Base-by-base conservation (phyloP, 108 stramenopile genomes). In the Schizochytrium sp. region DNA sequence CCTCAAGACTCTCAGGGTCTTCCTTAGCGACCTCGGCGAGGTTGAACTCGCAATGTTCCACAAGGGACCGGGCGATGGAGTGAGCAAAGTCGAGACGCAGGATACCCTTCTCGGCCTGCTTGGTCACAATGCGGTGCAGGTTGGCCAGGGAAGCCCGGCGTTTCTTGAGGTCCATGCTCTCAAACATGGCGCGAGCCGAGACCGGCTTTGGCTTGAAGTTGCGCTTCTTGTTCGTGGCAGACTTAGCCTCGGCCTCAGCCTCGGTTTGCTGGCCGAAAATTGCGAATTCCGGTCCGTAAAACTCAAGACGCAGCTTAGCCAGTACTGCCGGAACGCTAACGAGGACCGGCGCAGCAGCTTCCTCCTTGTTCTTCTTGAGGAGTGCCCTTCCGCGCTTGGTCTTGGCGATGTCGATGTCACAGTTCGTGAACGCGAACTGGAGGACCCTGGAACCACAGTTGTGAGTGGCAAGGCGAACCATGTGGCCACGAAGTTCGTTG, bases 401-500 rank as follows among this genome's bases (percentile, higher is more conserved):
- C 76, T 83, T 83, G 47, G 76, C 76, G 15, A 28, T 38, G 15
- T 83, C 76, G 45, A 83, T 53, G 28, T 83, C 55, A 2, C 76
- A 83, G 3, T 83, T 47, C 76, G 76, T 19, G 40, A 83, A 83
- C 2, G 76, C 76, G 55, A 83, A 83, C 28, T 83, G 50, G 1
- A 83, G 50, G 10, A 83, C 76, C 50, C 50, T n/a, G 15, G 76
- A 83, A 38, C 50, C 76, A 40, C 50, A 83, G 76, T 83, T 83
- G 53, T 83, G 76, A n/a, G 76, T 55, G 5, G 76, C 76, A 17
- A 83, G 76, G 5, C 53, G 47, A n/a, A n/a, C 10, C 76, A 83
- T 83, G 76, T 83, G 76, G 47, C 50, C 53, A 5, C 76, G 47
- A 8, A 83, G 53, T 53, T 83, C 76, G 76, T 83, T 83, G 47